These are phyloP conservation scores for Tetrapisispora nanseiensis DNA, from an alignment of 805 yeast genomes.

Conservation along the genomic window DNA sequence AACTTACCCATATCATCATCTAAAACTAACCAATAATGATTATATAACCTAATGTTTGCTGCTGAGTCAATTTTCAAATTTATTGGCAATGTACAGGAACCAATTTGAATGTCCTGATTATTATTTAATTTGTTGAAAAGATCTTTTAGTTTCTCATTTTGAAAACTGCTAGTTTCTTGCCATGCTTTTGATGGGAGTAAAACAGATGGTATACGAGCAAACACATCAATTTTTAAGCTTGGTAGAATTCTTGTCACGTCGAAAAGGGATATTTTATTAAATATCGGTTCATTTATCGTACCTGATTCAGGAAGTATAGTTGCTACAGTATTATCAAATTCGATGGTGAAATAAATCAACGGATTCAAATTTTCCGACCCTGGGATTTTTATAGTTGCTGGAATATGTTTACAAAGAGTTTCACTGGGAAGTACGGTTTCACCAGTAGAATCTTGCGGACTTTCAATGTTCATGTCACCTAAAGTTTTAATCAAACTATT, in stretches of 20 bases:
- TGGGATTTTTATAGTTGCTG: slow-evolving; percentile 48
- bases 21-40: slow-evolving; percentile 48
- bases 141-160: slow-evolving; percentile 20
- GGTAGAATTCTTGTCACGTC: slow-evolving; percentile 66
- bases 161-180: slow-evolving; percentile 23
- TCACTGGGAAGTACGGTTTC: slow-evolving; percentile 27
- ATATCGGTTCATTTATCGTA: slow-evolving; percentile 63
- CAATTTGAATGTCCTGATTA: slow-evolving; percentile 65
- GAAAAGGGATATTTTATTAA: slow-evolving; percentile 84
- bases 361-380: slow-evolving; percentile 49
- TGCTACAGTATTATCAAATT: slow-evolving; percentile 90
- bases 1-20: slow-evolving; percentile 40
- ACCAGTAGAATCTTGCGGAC: slow-evolving; percentile 28
- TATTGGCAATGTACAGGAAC: slow-evolving; percentile 56
- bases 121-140: slow-evolving; percentile 30
- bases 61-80: slow-evolving; percentile 42
- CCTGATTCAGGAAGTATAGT: slow-evolving; percentile 82
- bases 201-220: slow-evolving; percentile 64
- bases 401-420: slow-evolving; percentile 31
- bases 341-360: slow-evolving; percentile 76
- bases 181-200: slow-evolving; percentile 38
- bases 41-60: slow-evolving; percentile 47
- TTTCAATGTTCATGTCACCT: slow-evolving; percentile 20
- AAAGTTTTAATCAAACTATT: slow-evolving; percentile 22
- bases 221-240: slow-evolving; percentile 64